Evolutionary conservation across 805 yeast genomes (phyloP).

Genomic region (Hanseniaspora lachancei): DNA sequence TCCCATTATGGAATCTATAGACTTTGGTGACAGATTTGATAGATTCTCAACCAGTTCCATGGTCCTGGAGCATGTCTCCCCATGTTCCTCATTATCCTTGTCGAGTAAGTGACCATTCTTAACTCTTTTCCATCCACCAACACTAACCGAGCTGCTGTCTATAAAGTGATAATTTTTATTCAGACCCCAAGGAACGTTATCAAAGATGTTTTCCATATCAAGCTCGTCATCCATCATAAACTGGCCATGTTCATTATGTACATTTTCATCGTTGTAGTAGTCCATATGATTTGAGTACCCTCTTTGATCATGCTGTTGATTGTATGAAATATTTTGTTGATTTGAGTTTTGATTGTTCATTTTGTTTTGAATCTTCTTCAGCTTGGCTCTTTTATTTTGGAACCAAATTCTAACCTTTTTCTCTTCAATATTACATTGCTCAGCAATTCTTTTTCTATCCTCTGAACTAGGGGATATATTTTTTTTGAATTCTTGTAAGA

Average conservation of each 20-base stretch:
- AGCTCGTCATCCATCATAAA: constrained; percentile 13
- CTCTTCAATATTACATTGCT: constrained; percentile 67
- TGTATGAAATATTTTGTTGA: constrained; percentile 15
- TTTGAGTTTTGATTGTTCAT: not conserved
- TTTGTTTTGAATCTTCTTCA: constrained; percentile 34
- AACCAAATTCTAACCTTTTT: constrained; percentile 88
- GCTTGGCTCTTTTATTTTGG: constrained; percentile 74
- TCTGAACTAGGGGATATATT: constrained; percentile 70
- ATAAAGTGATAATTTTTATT: constrained; percentile 58
- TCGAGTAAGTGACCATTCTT: constrained; percentile 43
- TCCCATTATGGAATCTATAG: constrained; percentile 49
- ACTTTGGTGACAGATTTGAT: constrained; percentile 53
- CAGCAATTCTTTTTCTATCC: constrained; percentile 54
- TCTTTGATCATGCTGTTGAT: constrained; percentile 15
- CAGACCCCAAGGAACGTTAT: constrained; percentile 38
- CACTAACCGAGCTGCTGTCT: constrained; percentile 55
- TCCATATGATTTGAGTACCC: constrained; percentile 5
- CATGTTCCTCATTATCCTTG: not conserved
- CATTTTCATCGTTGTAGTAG: constrained; percentile 5
- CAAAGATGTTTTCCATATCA: constrained; percentile 24
- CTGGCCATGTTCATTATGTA: constrained; percentile 1
- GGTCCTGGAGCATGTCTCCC: constrained; percentile 16
- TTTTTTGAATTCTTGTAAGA: constrained; percentile 53
- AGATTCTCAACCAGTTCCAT: constrained; percentile 32
- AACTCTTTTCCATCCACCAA: constrained; percentile 71